Percentiles rank a stretch among this genome's conserved stretches.
These are phyloP conservation scores for Fagus crenata DNA, from an alignment of 306 rosid species.

Conservation along the genomic window DNA sequence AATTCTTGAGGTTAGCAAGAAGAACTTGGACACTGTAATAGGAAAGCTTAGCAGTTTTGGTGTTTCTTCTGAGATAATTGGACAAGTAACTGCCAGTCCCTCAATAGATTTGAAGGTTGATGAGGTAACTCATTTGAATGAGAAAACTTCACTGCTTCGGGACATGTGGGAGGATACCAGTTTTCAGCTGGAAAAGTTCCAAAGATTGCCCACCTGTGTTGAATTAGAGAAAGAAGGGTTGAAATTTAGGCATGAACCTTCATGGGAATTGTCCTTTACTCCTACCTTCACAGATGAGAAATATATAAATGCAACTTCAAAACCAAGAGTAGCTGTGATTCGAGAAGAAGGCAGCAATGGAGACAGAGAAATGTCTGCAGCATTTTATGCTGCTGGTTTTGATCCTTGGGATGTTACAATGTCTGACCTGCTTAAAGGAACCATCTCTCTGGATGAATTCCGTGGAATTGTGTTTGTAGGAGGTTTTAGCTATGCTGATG, in stretches of 20 bases:
- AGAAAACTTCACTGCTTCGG: conserved; percentile 55
- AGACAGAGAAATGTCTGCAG: conserved; percentile 94
- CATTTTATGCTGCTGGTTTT: conserved; percentile 74
- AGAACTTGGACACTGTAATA: conserved; percentile 50
- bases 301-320: conserved; percentile 45
- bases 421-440: conserved; percentile 81
- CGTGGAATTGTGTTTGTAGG: conserved; percentile 80
- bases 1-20: conserved; percentile 70
- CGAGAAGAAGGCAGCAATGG: conserved; percentile 98
- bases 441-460: conserved; percentile 57
- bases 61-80: conserved; percentile 57
- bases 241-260: conserved; percentile 66
- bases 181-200: conserved; percentile 70
- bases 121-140: conserved; percentile 56
- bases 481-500: conserved; percentile 93
- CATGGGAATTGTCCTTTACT: conserved; percentile 65
- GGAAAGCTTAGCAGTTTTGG: conserved; percentile 47
- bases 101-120: conserved; percentile 61
- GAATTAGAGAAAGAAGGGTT: conserved; percentile 77
- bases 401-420: conserved; percentile 89
- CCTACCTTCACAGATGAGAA: conserved; percentile 70
- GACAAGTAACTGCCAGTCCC: conserved; percentile 57
- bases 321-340: conserved; percentile 84
- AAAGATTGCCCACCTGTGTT: conserved; percentile 80
- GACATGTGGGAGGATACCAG: conserved; percentile 89